Conservation (phyloP, 2,329 filamentous ascomycete species). For the Chaetomium globosum region DNA sequence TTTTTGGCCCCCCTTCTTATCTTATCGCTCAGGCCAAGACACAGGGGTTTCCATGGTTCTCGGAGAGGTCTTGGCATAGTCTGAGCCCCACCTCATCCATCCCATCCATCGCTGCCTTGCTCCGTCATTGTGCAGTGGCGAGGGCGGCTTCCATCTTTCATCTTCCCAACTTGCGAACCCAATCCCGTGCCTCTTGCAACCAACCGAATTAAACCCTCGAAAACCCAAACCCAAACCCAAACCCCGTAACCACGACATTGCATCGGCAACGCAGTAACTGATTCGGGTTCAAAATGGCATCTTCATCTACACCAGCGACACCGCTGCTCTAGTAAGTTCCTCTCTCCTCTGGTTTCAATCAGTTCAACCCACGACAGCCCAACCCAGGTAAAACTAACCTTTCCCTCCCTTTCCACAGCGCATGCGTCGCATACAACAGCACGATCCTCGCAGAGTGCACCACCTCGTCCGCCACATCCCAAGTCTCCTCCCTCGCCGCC, state of each 20-base stretch:
- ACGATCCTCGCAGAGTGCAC: constrained; percentile 95
- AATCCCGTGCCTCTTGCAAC: not conserved
- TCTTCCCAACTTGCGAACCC: not conserved
- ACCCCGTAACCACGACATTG: not conserved
- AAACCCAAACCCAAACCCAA: not conserved
- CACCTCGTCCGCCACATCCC: constrained; percentile 72
- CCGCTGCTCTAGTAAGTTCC: constrained; percentile 69
- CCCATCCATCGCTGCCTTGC: not conserved
- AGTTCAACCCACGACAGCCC: constrained; percentile 8
- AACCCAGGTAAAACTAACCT: constrained; percentile 11
- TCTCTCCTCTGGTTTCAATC: not conserved
- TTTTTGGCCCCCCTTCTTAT: constrained; percentile 6
- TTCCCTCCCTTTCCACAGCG: constrained; percentile 54
- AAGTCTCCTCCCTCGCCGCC: constrained; percentile 84
- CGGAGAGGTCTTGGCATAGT: not conserved
- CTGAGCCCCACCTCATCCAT: not conserved
- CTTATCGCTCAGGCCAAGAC: not conserved
- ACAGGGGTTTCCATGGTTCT: not conserved
- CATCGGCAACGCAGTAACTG: not conserved
- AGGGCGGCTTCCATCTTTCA: not conserved
- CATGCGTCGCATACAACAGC: constrained; percentile 89
- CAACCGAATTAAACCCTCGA: not conserved
- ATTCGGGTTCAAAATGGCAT: constrained; percentile 59
- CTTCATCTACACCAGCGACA: constrained; percentile 67
- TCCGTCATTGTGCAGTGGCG: constrained; percentile 23